Evolutionary conservation across 148 eudicot genomes (phyloP).

Genomic region (Rhododendron molle): DNA sequence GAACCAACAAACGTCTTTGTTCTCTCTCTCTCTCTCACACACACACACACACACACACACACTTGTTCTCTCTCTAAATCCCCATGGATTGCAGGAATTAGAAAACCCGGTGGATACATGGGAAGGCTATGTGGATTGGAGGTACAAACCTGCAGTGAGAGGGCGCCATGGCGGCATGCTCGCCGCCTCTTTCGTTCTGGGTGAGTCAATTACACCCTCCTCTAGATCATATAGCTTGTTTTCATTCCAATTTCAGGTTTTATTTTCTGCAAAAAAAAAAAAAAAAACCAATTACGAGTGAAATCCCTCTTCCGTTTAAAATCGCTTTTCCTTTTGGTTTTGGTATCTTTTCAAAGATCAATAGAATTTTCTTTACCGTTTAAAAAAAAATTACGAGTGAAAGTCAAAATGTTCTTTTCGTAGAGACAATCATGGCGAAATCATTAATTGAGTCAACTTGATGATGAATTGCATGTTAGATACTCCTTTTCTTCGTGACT

Average conservation of each 20-base stretch:
- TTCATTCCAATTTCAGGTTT: neutral
- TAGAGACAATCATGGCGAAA: neutral
- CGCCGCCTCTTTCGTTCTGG: constrained; percentile 50
- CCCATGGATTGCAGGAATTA: constrained; percentile 26
- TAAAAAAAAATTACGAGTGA: neutral
- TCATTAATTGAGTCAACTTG: neutral
- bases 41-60: neutral
- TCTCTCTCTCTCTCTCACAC: neutral
- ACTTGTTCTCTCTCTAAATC: neutral
- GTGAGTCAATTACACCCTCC: constrained; percentile 12
- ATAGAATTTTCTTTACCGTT: no score
- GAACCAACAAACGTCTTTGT: neutral
- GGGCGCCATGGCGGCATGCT: constrained; percentile 49
- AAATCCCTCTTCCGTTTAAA: no score
- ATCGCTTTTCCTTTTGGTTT: no score
- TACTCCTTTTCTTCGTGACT: neutral
- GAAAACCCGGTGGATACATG: constrained; percentile 26
- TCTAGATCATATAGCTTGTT: neutral
- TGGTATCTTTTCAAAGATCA: no score
- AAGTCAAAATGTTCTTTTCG: neutral
- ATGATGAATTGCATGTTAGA: neutral
- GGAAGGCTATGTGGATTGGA: constrained; percentile 53
- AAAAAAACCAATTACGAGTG: neutral
- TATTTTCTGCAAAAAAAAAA: neutral
- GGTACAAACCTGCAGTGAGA: constrained; percentile 35